A percentile compares a stretch with the other conserved stretches of the same genome.
These are phyloP conservation scores for Sequoiadendron giganteum DNA, from an alignment of 75 land plant genomes.

Conservation along the genomic window DNA sequence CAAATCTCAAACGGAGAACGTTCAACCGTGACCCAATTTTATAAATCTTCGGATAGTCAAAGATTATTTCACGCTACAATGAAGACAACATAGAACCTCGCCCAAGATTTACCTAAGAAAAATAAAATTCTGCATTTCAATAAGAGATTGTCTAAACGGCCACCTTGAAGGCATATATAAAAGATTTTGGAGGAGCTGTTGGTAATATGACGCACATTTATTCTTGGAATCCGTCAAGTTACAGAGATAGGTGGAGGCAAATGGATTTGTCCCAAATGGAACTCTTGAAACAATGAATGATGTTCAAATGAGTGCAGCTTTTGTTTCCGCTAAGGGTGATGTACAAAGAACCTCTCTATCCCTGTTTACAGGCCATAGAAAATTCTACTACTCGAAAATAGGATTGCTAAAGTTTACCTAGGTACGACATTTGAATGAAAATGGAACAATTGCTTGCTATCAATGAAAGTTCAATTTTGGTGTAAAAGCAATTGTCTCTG, in stretches of 20 bases:
- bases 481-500: neutral
- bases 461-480: neutral
- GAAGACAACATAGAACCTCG: too few species aligned
- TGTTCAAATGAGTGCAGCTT: neutral
- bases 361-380: neutral
- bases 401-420: neutral
- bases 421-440: too few species aligned
- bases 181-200: neutral
- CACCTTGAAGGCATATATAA: neutral
- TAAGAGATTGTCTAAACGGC: neutral
- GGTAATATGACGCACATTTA: neutral
- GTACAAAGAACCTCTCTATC: neutral
- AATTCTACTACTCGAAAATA: neutral
- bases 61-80: too few species aligned
- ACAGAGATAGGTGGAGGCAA: neutral
- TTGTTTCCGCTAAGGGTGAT: neutral
- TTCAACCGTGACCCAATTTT: too few species aligned
- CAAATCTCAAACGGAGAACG: too few species aligned
- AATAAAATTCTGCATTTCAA: neutral
- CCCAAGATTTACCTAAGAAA: too few species aligned
- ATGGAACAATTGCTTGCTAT: neutral
- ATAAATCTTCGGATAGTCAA: too few species aligned
- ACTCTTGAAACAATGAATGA: neutral
- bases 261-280: neutral
- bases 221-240: too few species aligned